Base-by-base conservation (phyloP, 202 grass and related monocot species). In the Panicum virgatum region DNA sequence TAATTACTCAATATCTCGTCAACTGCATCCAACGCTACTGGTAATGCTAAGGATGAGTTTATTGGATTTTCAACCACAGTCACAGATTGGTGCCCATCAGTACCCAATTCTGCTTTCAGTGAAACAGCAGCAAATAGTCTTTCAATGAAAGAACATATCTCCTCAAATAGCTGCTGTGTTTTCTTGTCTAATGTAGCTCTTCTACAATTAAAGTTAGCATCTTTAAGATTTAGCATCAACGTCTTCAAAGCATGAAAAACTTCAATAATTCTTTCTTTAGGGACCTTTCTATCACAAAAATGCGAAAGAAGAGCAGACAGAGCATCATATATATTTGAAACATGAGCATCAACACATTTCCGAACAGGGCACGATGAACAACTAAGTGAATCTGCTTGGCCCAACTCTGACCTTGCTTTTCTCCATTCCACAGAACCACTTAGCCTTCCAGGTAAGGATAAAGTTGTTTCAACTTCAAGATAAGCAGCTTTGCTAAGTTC, bases 351-450 rank as follows among this genome's bases (percentile, higher is more conserved):
- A 72, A 99, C 87, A 70, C 93, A 99, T 90, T 77, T 83, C 57
- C 96, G 80, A 82, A 87, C 46, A 58, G 96, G 89, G 23, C 96
- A 99, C 43, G 89, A 93, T 66, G 83, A 96, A 75, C 86, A 88
- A 83, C 80, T 64, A 32, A 94, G 80, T 57, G 85, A 91, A 18
- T 86, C 75, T 58, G 32, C 82, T 59, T 94, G 85, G 83, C 91
- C 89, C 75, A 96, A 71, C 86, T 99, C 89, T 51, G 70, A 85
- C 86, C 93, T 96, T 59, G 77, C 84, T 81, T 84, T 90, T 83
- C 96, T 86, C 96, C 93, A 99, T 77, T 96, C 96, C 61, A 90
- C 78, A 54, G 89, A 94, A 73, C 96, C 96, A 87, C 96, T 96
- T 94, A 94, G 81, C 85, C 96, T 95, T 86, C 93, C 93, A 84